Evolutionary conservation across 164 flowering plant genomes (phyloP).

Genomic region (Euptelea pleiosperma): DNA sequence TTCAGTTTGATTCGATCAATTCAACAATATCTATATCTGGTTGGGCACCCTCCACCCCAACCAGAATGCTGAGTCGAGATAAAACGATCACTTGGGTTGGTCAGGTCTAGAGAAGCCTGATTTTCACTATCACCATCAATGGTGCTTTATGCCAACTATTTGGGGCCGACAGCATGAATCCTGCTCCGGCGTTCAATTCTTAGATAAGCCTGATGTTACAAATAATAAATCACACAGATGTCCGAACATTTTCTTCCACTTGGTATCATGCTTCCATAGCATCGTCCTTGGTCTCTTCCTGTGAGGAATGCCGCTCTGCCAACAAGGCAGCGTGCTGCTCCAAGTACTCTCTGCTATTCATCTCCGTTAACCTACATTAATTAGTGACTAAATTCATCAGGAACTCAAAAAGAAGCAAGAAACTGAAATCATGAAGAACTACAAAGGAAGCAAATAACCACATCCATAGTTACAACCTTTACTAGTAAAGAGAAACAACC

Average conservation of each 20-base stretch:
- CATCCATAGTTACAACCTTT: background rate
- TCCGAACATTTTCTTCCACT: background rate
- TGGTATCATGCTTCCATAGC: slow-evolving; percentile 4
- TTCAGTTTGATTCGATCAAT: no score
- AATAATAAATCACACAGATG: background rate
- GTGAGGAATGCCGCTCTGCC: slow-evolving; percentile 27
- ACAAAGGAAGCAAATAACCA: background rate
- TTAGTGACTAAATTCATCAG: background rate
- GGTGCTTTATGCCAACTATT: no score
- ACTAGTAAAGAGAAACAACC: background rate
- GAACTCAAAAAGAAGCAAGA: background rate
- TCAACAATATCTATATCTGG: no score
- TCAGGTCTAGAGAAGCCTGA: no score
- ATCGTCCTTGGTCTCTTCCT: slow-evolving; percentile 1
- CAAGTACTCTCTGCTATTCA: slow-evolving; percentile 85
- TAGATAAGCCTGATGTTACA: no score
- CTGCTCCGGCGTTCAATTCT: no score
- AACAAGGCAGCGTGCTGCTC: slow-evolving; percentile 62
- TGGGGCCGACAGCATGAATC: no score
- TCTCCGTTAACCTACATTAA: slow-evolving; percentile 82
- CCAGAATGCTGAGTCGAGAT: no score
- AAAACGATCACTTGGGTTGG: no score
- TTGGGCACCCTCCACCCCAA: no score
- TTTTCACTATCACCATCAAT: no score
- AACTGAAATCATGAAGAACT: background rate